Evolutionary conservation across 257 asterid species (phyloP).

Genomic region (Lycium ferocissimum): DNA sequence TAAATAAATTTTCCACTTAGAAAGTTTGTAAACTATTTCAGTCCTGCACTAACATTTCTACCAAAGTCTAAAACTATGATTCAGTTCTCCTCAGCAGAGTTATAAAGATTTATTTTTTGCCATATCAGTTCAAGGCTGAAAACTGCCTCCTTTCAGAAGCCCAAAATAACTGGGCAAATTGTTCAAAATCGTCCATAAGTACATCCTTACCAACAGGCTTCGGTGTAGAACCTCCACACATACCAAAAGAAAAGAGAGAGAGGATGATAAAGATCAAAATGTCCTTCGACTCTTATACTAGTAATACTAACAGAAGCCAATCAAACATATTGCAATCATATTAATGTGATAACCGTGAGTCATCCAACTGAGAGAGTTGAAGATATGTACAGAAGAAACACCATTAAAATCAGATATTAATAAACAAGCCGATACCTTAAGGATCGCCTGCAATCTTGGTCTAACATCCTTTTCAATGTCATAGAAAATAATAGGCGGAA

Average conservation of each 20-base stretch:
- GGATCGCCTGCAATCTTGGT: conserved; percentile 63
- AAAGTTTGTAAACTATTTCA: conserved; percentile 16
- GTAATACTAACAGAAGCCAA: neutral
- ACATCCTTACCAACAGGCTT: neutral
- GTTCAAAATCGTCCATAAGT: conserved; percentile 25
- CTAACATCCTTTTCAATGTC: conserved; percentile 70
- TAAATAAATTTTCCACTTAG: conserved; percentile 8
- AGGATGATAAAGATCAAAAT: neutral
- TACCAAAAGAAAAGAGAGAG: neutral
- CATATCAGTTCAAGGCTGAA: conserved; percentile 20
- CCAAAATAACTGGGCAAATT: conserved; percentile 3
- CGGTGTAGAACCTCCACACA: conserved; percentile 21
- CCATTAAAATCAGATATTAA: conserved; percentile 1
- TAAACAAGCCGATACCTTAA: conserved; percentile 56
- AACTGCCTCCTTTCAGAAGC: neutral
- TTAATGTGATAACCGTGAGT: conserved; percentile 24
- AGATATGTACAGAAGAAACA: neutral
- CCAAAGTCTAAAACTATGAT: neutral
- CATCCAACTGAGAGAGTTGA: neutral
- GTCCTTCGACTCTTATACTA: neutral
- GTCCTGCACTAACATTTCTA: conserved; percentile 9
- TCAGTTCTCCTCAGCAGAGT: conserved; percentile 11
- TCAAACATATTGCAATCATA: conserved; percentile 19
- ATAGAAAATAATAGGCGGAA: conserved; percentile 74
- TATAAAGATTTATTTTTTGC: neutral